phyloP scores from a whole-genome alignment of 371 early-diverging fungal genomes.

The Mortierella polycephala region DNA sequence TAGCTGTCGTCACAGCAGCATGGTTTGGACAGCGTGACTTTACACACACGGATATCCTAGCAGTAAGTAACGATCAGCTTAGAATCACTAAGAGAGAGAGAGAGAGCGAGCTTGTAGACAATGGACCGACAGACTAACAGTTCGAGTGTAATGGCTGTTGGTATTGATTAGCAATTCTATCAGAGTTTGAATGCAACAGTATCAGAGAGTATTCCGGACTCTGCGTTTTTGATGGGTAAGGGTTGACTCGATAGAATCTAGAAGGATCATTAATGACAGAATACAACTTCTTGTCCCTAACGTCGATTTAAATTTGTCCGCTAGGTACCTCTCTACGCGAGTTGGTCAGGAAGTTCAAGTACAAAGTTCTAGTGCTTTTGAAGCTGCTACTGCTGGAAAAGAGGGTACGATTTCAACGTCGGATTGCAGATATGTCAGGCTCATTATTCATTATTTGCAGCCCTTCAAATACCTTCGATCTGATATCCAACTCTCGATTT shows the following conservation, averaged over 20 bases:
- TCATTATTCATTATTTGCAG: too few relatives aligned
- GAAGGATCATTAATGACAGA: too few relatives aligned
- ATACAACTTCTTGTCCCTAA: too few relatives aligned
- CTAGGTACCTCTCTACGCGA: slow-evolving; percentile 78
- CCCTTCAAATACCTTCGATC: not conserved
- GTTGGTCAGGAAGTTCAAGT: slow-evolving; percentile 75
- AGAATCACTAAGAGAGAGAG: not conserved
- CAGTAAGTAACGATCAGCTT: slow-evolving; percentile 55
- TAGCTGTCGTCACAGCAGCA: slow-evolving; percentile 81
- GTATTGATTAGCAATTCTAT: slow-evolving; percentile 66
- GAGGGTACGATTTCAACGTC: slow-evolving; percentile 54
- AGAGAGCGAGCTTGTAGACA: not conserved
- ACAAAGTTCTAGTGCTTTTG: slow-evolving; percentile 77
- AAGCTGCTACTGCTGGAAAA: slow-evolving; percentile 83
- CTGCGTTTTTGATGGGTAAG: slow-evolving; percentile 75
- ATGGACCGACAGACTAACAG: not conserved
- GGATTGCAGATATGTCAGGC: too few relatives aligned
- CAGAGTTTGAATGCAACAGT: slow-evolving; percentile 67
- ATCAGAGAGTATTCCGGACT: slow-evolving; percentile 72
- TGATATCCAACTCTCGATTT: not conserved
- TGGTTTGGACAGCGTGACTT: slow-evolving; percentile 87
- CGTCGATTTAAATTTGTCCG: not conserved
- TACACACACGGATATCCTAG: slow-evolving; percentile 78
- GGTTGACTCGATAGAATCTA: too few relatives aligned
- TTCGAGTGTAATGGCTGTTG: not conserved